Evolutionary conservation across 2,329 filamentous ascomycete species (phyloP).

Genomic region (Trichophyton benhamiae): DNA sequence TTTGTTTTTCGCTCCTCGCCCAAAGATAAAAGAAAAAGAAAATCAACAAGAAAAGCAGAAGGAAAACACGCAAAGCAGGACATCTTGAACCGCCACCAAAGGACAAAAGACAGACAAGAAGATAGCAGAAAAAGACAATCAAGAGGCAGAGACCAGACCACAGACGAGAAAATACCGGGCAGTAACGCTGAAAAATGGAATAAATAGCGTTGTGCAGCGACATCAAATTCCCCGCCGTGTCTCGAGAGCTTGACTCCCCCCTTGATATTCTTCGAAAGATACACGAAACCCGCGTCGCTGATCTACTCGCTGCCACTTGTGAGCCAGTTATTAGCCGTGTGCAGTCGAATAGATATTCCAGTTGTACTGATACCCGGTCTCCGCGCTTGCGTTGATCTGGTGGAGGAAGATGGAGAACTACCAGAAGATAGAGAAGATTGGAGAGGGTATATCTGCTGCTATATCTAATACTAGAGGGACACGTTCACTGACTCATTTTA

Average conservation of each 20-base stretch:
- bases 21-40: neutral
- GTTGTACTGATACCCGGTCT: too few species aligned
- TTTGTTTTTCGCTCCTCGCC: neutral
- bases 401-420: slow-evolving; percentile 72
- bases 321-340: neutral
- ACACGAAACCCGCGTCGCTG: neutral
- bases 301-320: neutral
- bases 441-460: slow-evolving; percentile 57
- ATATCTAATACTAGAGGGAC: neutral
- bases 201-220: neutral
- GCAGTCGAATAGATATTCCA: neutral
- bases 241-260: neutral
- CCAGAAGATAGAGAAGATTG: slow-evolving; percentile 92
- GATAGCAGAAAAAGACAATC: neutral
- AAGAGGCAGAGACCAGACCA: neutral
- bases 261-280: neutral
- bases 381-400: neutral
- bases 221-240: neutral
- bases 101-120: neutral
- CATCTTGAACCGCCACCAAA: neutral
- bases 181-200: neutral
- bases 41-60: neutral
- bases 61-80: too few species aligned
- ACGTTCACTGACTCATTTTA: neutral
- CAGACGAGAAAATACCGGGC: neutral